These are phyloP conservation scores for Lecanosticta acicola DNA, from an alignment of 2,329 filamentous ascomycete genomes.

Conservation along the genomic window DNA sequence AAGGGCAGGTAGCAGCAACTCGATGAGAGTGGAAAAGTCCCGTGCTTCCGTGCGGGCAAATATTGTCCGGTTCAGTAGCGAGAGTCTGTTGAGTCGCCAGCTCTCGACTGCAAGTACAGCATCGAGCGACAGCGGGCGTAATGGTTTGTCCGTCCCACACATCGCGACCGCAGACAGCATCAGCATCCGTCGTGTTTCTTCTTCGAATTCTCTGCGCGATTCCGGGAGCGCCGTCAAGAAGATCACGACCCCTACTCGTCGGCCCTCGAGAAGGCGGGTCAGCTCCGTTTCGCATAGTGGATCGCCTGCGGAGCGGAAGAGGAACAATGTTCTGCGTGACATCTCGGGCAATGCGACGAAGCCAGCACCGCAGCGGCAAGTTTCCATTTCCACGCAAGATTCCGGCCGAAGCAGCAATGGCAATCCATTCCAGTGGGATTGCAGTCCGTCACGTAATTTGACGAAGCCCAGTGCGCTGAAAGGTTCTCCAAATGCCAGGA, in stretches of 20 bases:
- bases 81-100: conserved; percentile 18
- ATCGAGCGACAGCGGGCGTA: conserved; percentile 19
- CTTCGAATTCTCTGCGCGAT: conserved; percentile 22
- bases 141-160: conserved; percentile 29
- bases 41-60: conserved; percentile 25
- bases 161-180: conserved; percentile 34
- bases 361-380: conserved; percentile 32
- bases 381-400: conserved; percentile 36
- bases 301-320: conserved; percentile 35
- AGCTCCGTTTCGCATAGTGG: conserved; percentile 35
- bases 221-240: conserved; percentile 25
- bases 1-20: conserved; percentile 17
- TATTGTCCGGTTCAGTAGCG: conserved; percentile 24
- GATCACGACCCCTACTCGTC: conserved; percentile 31
- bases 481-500: conserved; percentile 41
- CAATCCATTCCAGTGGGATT: conserved; percentile 44
- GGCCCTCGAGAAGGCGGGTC: conserved; percentile 14
- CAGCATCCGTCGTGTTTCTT: conserved; percentile 33
- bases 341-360: conserved; percentile 4
- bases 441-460: conserved; percentile 23
- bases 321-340: conserved; percentile 27
- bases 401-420: conserved; percentile 40
- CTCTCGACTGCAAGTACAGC: conserved; percentile 20
- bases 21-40: conserved; percentile 23
- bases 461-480: conserved; percentile 41